These are phyloP conservation scores for Colletotrichum sp. DNA, from an alignment of 2,329 filamentous ascomycete genomes.

Conservation along the genomic window DNA sequence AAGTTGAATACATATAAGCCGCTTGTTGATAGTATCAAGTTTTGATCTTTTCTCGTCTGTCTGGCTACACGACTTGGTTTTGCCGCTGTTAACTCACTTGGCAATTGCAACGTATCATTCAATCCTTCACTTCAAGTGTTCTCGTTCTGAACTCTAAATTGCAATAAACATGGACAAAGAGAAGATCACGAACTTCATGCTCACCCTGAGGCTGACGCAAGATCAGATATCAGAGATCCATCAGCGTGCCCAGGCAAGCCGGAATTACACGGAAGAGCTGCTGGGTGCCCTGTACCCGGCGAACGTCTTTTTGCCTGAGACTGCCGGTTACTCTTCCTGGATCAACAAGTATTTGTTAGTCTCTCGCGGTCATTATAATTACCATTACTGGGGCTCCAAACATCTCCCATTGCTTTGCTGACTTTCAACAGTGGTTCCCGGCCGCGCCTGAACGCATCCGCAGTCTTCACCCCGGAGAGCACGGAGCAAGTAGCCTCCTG, in stretches of 20 bases:
- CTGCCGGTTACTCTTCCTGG: not conserved
- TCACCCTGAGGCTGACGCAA: not conserved
- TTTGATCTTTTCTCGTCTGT: no score
- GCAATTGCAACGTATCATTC: accelerated
- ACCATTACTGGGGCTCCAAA: not conserved
- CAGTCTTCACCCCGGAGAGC: not conserved
- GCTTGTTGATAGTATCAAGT: no score
- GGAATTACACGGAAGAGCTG: not conserved
- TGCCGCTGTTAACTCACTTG: not conserved
- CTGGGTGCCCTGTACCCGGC: not conserved
- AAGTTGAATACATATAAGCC: no score
- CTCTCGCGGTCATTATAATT: not conserved
- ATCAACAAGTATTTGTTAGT: not conserved
- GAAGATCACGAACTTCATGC: not conserved
- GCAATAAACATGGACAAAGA: not conserved
- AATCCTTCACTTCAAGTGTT: not conserved
- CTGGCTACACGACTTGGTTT: not conserved
- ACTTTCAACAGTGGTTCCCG: not conserved
- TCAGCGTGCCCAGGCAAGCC: not conserved
- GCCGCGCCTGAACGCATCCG: not conserved
- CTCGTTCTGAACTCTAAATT: not conserved
- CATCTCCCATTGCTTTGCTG: not conserved
- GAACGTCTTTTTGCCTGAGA: not conserved
- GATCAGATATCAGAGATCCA: not conserved
- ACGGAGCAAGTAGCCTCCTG: not conserved